Evolutionary conservation across 208 protist genomes (phyloP), one percentile per base, ranked within the genome.

Genomic region (Leishmania mexicana): DNA sequence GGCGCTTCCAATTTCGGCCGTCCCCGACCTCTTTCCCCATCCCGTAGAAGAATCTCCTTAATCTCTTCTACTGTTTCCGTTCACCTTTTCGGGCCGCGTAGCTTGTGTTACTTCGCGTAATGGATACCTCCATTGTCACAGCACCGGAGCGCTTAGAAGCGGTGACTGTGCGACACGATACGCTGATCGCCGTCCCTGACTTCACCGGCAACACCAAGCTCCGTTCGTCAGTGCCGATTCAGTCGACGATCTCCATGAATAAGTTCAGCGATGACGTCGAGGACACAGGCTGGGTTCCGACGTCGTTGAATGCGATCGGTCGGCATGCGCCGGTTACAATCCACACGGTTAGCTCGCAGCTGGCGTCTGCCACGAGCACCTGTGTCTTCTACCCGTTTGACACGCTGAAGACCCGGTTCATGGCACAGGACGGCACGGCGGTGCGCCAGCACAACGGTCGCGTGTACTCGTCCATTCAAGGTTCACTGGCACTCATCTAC

Each of bases 351-450:
- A 89, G 88, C 82, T 91, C 92, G 4, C 93, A 96, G 76, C 60
- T 93, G 1, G 88, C 95, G 15, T 95, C 91, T 28, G 90, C 90
- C 1, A 75, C 85, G 19, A 96, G 94, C 85, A 97, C 94, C 24
- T 80, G 78, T 45, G 51, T 79, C 35, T 94, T 95, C 67, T 98
- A 99, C 83, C 97, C 97, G 3, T 88, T 99, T n/a, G 97, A 99
- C 68, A 84, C 96, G 4, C 86, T 99, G 2, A 94, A 96, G 81
- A 95, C 91, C 1, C 88, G 95, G 17, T 94, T 95, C 65, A 97
- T 98, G 87, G 84, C 93, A 11, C 92, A 95, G 64, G 91, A 96
- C 65, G 89, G 95, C 49, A 92, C 84, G 19, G 72, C 57, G 31
- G 24, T 78, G 42, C 86, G 93, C 2, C 85, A 88, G 76, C 89